phyloP scores from a whole-genome alignment of 805 yeast genomes.

The Starmera quercuum region DNA sequence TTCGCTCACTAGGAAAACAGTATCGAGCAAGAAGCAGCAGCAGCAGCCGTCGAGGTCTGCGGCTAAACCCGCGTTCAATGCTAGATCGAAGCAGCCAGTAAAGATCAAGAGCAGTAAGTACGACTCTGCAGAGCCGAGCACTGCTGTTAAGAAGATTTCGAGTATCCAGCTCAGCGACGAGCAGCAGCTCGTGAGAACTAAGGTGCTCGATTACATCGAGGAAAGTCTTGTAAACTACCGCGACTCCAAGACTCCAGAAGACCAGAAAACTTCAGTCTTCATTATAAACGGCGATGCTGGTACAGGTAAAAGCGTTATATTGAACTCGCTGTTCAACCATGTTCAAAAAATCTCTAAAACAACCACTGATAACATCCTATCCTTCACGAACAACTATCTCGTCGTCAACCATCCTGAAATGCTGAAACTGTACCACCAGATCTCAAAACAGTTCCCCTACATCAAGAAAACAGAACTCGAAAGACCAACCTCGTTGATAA shows the following conservation, averaged over 20 bases:
- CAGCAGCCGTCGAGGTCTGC: no score
- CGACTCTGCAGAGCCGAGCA: background rate
- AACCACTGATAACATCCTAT: slow-evolving; percentile 13
- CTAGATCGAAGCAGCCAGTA: no score
- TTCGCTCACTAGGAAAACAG: no score
- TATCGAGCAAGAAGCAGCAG: no score
- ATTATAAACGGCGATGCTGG: slow-evolving; percentile 43
- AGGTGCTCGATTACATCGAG: slow-evolving; percentile 23
- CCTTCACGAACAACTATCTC: slow-evolving; percentile 27
- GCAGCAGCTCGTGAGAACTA: slow-evolving; percentile 23
- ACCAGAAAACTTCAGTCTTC: slow-evolving; percentile 25
- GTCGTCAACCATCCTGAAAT: slow-evolving; percentile 43
- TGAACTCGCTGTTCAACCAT: slow-evolving; percentile 35
- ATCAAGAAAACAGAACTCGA: slow-evolving; percentile 30
- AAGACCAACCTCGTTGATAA: slow-evolving; percentile 38
- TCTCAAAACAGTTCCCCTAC: slow-evolving; percentile 28
- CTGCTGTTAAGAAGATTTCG: slow-evolving; percentile 30
- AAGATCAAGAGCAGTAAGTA: no score
- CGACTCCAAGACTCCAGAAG: slow-evolving; percentile 2
- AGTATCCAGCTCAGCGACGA: slow-evolving; percentile 29
- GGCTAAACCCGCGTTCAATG: no score
- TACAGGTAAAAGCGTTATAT: slow-evolving; percentile 37
- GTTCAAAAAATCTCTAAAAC: slow-evolving; percentile 25
- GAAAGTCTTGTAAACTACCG: slow-evolving; percentile 10
- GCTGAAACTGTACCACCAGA: slow-evolving; percentile 35